phyloP scores from a whole-genome alignment of 257 asterid species.

The Gardenia jasminoides region DNA sequence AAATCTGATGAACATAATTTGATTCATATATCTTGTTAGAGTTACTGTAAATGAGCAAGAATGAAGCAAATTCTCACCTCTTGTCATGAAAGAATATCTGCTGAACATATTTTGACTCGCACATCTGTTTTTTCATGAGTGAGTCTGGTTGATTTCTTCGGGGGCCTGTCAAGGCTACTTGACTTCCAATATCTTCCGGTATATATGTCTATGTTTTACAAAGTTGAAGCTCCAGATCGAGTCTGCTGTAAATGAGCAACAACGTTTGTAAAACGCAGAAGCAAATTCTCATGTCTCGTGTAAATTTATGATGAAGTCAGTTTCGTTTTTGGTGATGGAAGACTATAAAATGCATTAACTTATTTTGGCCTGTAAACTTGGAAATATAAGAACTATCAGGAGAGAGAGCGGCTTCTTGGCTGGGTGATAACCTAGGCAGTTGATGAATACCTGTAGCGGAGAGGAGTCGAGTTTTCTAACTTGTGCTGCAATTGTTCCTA shows the following conservation, averaged over 20 bases:
- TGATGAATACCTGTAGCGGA: background rate
- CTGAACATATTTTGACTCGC: background rate
- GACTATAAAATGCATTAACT: background rate
- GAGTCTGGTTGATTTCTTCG: background rate
- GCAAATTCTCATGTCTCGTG: too few relatives aligned
- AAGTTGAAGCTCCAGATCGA: too few relatives aligned
- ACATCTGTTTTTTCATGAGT: background rate
- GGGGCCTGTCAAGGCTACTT: background rate
- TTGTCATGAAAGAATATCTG: too few relatives aligned
- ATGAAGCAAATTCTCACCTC: too few relatives aligned
- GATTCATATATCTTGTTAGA: background rate
- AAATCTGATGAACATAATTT: background rate
- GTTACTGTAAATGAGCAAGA: too few relatives aligned
- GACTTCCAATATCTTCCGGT: background rate
- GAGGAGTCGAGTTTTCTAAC: background rate
- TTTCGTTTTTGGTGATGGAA: background rate
- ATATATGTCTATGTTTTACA: too few relatives aligned
- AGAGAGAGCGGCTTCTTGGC: background rate
- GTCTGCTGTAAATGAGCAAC: background rate
- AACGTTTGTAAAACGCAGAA: background rate
- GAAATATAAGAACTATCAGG: too few relatives aligned
- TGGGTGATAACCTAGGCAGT: background rate
- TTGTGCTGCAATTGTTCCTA: background rate
- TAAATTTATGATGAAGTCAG: background rate
- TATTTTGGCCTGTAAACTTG: background rate